phyloP scores from a whole-genome alignment of 2,329 filamentous ascomycete genomes.

The Apiospora saccharicola region DNA sequence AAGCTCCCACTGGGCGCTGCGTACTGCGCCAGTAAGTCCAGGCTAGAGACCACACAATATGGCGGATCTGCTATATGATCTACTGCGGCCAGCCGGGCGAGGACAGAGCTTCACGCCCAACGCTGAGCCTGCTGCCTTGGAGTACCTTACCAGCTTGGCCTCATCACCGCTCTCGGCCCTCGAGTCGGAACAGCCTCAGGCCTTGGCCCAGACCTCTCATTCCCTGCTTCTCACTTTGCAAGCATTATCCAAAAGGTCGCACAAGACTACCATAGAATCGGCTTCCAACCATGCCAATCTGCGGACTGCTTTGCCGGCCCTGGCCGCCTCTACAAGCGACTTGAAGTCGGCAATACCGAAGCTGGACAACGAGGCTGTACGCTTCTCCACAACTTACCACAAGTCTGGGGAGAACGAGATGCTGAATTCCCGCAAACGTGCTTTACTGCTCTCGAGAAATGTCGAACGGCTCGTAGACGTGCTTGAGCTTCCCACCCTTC shows the following conservation, averaged over 20 bases:
- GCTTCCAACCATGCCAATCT: constrained; percentile 80
- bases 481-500: constrained; percentile 84
- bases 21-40: constrained; percentile 2
- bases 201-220: constrained; percentile 81
- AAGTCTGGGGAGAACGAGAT: constrained; percentile 74
- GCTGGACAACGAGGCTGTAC: constrained; percentile 79
- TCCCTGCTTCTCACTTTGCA: constrained; percentile 85
- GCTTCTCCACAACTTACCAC: constrained; percentile 84
- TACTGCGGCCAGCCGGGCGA: constrained; percentile 57
- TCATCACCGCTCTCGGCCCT: constrained; percentile 79
- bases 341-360: constrained; percentile 77
- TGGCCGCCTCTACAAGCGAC: constrained; percentile 71
- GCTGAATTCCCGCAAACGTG: constrained; percentile 77
- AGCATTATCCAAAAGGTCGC: constrained; percentile 85
- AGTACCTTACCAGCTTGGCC: constrained; percentile 80
- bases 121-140: constrained; percentile 61
- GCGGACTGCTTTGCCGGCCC: constrained; percentile 71
- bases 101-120: not conserved
- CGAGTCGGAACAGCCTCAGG: constrained; percentile 76
- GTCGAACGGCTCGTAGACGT: constrained; percentile 90
- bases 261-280: constrained; percentile 84
- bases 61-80: constrained; percentile 78
- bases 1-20: not conserved
- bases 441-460: constrained; percentile 83
- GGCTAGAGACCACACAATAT: constrained; percentile 47